These are phyloP conservation scores for Trichoderma koningii DNA, from an alignment of 2,329 filamentous ascomycete species.

Conservation along the genomic window DNA sequence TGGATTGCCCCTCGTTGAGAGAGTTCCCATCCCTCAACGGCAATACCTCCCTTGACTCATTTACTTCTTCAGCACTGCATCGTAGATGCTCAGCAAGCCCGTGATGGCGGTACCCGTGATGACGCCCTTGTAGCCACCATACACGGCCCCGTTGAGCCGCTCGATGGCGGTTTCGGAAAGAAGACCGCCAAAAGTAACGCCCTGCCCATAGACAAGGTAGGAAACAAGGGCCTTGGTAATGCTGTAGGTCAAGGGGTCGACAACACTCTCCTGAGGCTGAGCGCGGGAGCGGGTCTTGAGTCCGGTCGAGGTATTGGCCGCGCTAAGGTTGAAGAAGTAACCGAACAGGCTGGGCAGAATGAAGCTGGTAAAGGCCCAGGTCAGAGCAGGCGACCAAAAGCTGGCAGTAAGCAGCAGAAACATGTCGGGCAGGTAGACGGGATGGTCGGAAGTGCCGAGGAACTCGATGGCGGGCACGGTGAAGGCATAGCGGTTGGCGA, in stretches of 20 bases:
- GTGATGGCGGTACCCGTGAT: conserved; percentile 70
- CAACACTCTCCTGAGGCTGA: conserved; percentile 54
- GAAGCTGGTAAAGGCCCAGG: conserved; percentile 75
- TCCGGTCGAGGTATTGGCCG: conserved; percentile 47
- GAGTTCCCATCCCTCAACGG: background rate
- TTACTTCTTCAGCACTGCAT: conserved; percentile 72
- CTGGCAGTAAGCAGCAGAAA: conserved; percentile 72
- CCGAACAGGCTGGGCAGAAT: conserved; percentile 70
- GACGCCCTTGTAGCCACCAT: conserved; percentile 70
- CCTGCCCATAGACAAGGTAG: conserved; percentile 76
- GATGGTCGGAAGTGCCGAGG: conserved; percentile 58
- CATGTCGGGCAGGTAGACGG: conserved; percentile 75
- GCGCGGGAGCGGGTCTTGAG: conserved; percentile 48
- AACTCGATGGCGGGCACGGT: conserved; percentile 65
- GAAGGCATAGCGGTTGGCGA: conserved; percentile 72
- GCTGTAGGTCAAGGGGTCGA: conserved; percentile 89
- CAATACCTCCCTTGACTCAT: background rate
- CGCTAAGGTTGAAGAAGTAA: conserved; percentile 89
- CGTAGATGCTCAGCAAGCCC: conserved; percentile 70
- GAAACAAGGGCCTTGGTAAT: conserved; percentile 81
- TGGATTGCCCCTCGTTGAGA: background rate
- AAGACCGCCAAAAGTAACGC: conserved; percentile 62
- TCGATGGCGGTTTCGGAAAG: conserved; percentile 61
- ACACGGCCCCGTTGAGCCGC: conserved; percentile 66
- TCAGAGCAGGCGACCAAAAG: conserved; percentile 81